phyloP scores from a whole-genome alignment of 2,329 filamentous ascomycete species.

The Rachicladosporium sp. region DNA sequence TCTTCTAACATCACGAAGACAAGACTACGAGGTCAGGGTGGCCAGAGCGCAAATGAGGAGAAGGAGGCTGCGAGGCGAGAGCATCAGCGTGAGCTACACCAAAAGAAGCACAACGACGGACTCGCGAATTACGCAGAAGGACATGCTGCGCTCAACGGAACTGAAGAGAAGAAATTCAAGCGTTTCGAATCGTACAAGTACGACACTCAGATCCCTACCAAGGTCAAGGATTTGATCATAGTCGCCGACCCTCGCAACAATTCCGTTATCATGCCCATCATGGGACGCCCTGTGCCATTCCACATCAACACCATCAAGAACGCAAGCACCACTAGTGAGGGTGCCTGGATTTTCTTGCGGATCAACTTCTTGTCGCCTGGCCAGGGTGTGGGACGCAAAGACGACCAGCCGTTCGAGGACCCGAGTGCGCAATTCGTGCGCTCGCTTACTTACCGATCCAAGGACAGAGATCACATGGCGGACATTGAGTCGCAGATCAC shows the following conservation, averaged over 20 bases:
- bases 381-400: slow-evolving; percentile 91
- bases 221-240: slow-evolving; percentile 75
- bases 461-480: slow-evolving; percentile 75
- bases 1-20: slow-evolving; percentile 94
- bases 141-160: slow-evolving; percentile 71
- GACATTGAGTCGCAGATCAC: slow-evolving; percentile 89
- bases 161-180: slow-evolving; percentile 97
- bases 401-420: slow-evolving; percentile 96
- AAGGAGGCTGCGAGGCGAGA: slow-evolving; percentile 75
- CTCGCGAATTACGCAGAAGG: slow-evolving; percentile 75
- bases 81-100: slow-evolving; percentile 80
- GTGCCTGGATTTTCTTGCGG: slow-evolving; percentile 82
- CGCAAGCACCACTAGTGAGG: slow-evolving; percentile 92
- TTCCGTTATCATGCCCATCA: slow-evolving; percentile 86
- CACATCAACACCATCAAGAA: slow-evolving; percentile 99
- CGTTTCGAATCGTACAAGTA: slow-evolving; percentile 98
- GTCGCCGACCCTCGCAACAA: slow-evolving; percentile 82
- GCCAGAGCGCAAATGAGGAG: slow-evolving; percentile 79
- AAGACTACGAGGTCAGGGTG: slow-evolving; percentile 78
- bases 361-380: slow-evolving; percentile 97
- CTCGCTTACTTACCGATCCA: slow-evolving; percentile 87
- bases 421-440: slow-evolving; percentile 89
- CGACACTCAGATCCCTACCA: slow-evolving; percentile 79
- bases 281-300: slow-evolving; percentile 94
- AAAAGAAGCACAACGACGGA: slow-evolving; percentile 83